These are phyloP conservation scores for Annulohypoxylon moriforme DNA, from an alignment of 495 filamentous ascomycete genomes.

Conservation along the genomic window DNA sequence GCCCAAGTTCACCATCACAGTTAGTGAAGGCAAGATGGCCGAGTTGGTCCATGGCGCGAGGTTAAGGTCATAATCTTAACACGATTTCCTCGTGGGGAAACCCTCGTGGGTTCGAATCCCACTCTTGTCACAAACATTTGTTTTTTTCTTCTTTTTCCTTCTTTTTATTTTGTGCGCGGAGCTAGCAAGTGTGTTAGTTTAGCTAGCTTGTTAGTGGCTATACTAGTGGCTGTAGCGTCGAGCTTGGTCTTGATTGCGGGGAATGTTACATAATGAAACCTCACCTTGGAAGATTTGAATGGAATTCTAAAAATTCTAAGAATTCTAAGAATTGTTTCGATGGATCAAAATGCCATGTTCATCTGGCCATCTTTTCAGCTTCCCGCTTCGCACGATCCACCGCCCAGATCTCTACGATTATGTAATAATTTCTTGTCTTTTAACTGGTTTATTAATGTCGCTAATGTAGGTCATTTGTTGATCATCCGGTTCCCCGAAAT, in stretches of 20 bases:
- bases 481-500: slow-evolving; percentile 4
- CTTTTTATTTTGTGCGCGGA: neutral
- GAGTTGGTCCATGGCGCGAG: slow-evolving; percentile 60
- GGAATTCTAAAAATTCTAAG: neutral
- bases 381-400: neutral
- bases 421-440: neutral
- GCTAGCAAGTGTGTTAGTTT: neutral
- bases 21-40: slow-evolving; percentile 52
- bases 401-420: neutral
- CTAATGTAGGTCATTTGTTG: slow-evolving; percentile 1
- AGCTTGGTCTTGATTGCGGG: neutral
- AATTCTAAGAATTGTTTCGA: neutral
- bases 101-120: slow-evolving; percentile 58
- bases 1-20: neutral
- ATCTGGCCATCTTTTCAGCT: neutral
- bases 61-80: slow-evolving; percentile 52
- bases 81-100: slow-evolving; percentile 52
- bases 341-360: neutral
- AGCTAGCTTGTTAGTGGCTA: neutral
- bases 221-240: neutral
- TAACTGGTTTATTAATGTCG: neutral
- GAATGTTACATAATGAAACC: neutral
- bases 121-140: slow-evolving; percentile 49
- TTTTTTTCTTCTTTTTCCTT: slow-evolving; percentile 7
- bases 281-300: neutral